Evolutionary conservation across 164 flowering plant genomes (phyloP), one percentile per base, ranked within the genome.

Genomic region (Chimonanthus salicifolius): DNA sequence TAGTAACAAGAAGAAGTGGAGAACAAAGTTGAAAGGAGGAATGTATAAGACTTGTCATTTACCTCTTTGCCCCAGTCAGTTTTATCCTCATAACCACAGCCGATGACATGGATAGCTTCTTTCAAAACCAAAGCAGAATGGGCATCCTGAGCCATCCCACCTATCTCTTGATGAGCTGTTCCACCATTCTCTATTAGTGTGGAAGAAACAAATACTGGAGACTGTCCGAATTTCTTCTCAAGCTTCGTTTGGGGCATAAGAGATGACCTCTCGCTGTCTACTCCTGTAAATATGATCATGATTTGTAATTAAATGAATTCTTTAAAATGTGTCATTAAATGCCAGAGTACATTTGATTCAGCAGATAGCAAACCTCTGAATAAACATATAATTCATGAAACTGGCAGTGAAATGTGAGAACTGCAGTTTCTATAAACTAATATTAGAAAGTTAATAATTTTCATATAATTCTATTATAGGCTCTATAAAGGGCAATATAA

Each of bases 41-140:
- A n/a, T 18, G 7, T 33, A 60, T 46, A 48, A 45, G 43, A 47
- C 16, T 48, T 8, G 10, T 33, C 62, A 58, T 72, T 18, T 71
- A 89, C 92, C 87, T 89, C 92, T 74, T 85, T 89, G 20, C 90
- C 90, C 92, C 92, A 89, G 47, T 89, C 92, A 7, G 92, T 80
- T 77, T 86, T 88, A 65, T 88, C 90, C 78, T 88, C 92, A 73
- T 87, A 88, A 13, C 92, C 90, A 69, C 92, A 88, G 75, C 90
- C 87, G 15, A 88, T 88, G 21, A 88, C 92, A 78, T 88, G 90
- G 49, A 88, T 87, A 71, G 90, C 87, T 82, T 88, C 92, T 74
- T 83, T 88, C 81, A 88, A 75, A 11, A 87, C 87, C 9, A 87
- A 82, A 21, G 89, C 85, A 49, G 89, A 73, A 71, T 73, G 75